Percentiles rank a stretch among this genome's conserved stretches.
Conservation (phyloP, 805 yeast genomes). For the Diddensiella transvaalensis region DNA sequence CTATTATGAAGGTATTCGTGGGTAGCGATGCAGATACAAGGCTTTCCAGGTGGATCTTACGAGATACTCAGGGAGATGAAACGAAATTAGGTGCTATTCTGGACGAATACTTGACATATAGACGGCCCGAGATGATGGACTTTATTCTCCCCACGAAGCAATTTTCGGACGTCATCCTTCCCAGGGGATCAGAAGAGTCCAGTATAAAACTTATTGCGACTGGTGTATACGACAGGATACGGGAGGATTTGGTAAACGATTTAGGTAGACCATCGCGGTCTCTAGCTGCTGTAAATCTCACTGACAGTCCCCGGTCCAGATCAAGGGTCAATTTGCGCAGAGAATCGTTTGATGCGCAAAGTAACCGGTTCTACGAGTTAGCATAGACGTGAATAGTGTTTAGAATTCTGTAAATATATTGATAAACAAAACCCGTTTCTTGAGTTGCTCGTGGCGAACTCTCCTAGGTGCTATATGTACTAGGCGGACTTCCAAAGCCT, state of each 20-base stretch:
- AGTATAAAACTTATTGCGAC: conserved; percentile 61
- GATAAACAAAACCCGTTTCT: too few relatives aligned
- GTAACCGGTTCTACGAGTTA: conserved; percentile 17
- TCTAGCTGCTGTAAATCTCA: background rate
- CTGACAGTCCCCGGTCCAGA: background rate
- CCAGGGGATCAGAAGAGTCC: conserved; percentile 59
- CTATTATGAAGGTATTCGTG: conserved; percentile 67
- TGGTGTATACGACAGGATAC: conserved; percentile 44
- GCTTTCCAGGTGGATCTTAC: conserved; percentile 61
- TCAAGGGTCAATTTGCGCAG: conserved; percentile 8
- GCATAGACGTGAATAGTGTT: conserved; percentile 1
- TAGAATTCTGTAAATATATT: background rate
- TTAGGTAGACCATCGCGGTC: background rate
- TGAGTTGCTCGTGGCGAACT: too few relatives aligned
- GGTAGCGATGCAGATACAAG: conserved; percentile 85
- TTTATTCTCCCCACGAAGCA: conserved; percentile 63
- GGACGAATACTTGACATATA: conserved; percentile 48
- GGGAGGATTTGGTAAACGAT: conserved; percentile 12
- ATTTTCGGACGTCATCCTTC: conserved; percentile 69
- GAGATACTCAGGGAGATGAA: conserved; percentile 30
- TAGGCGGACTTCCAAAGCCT: too few relatives aligned
- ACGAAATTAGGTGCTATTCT: conserved; percentile 32
- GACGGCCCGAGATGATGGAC: conserved; percentile 64
- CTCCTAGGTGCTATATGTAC: too few relatives aligned
- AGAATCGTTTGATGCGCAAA: conserved; percentile 20